Evolutionary conservation across 2,329 filamentous ascomycete genomes (phyloP).

Genomic region (Penicillium corylophilum): DNA sequence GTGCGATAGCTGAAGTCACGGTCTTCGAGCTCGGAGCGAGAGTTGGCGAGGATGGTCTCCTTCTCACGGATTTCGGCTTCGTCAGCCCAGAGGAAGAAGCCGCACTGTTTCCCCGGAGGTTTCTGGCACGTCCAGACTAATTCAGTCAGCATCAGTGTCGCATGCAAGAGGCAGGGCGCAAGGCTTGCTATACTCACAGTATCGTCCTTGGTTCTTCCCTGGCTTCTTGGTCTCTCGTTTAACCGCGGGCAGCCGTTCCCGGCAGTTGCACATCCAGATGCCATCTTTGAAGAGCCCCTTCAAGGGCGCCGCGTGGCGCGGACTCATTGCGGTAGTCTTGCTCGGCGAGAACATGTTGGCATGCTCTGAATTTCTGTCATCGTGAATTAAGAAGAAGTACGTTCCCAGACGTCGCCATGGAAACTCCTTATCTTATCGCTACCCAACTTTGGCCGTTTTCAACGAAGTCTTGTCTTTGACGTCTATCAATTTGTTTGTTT

Average conservation of each 20-base stretch:
- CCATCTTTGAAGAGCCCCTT: conserved; percentile 45
- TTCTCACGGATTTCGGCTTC: conserved; percentile 58
- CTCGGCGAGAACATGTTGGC: conserved; percentile 26
- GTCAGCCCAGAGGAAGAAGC: conserved; percentile 62
- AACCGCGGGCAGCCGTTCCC: conserved; percentile 52
- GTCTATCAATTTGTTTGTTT: not conserved
- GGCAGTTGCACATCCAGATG: conserved; percentile 58
- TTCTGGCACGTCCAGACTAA: conserved; percentile 59
- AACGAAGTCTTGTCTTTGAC: not conserved
- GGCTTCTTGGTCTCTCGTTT: conserved; percentile 60
- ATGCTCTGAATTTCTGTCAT: not conserved
- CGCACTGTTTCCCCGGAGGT: conserved; percentile 49
- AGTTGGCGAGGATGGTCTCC: conserved; percentile 50
- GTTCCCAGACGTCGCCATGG: conserved; percentile 19
- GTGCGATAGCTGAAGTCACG: conserved; percentile 19
- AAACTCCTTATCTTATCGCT: conserved; percentile 20
- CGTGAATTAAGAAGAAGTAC: too few relatives aligned
- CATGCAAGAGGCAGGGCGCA: not conserved
- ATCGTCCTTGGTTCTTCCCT: conserved; percentile 55
- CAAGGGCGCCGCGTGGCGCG: conserved; percentile 23
- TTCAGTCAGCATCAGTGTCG: not conserved
- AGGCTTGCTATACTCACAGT: conserved; percentile 40
- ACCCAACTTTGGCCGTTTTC: not conserved
- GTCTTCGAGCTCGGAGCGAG: conserved; percentile 45
- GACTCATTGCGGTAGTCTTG: conserved; percentile 14